A percentile compares a stretch with the other conserved stretches of the same genome.
These are phyloP conservation scores for Pisolithus microcarpus DNA, from an alignment of 768 basidiomycete species.

Conservation along the genomic window DNA sequence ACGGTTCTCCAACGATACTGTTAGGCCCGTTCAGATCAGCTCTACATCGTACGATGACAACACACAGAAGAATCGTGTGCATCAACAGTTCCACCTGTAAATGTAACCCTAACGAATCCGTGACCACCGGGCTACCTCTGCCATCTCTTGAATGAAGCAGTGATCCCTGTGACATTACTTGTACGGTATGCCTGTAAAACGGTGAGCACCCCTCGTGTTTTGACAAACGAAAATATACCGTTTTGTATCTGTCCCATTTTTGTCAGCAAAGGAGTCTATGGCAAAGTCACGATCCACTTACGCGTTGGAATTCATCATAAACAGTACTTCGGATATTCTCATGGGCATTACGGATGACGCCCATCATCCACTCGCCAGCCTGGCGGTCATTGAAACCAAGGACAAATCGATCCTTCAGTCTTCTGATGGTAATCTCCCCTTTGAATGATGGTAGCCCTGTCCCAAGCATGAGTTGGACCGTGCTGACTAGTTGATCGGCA, in stretches of 20 bases:
- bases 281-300: conserved; percentile 28
- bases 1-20: too few species aligned
- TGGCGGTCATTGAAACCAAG: conserved; percentile 77
- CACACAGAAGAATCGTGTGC: too few species aligned
- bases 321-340: conserved; percentile 91
- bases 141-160: not conserved
- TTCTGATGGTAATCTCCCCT: conserved; percentile 84
- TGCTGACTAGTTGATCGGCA: conserved; percentile 82
- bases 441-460: conserved; percentile 96
- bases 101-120: not conserved
- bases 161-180: conserved; percentile 10
- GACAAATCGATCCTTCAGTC: conserved; percentile 83
- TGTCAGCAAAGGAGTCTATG: conserved; percentile 7
- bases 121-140: not conserved
- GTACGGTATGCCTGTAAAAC: conserved; percentile 23
- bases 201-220: not conserved
- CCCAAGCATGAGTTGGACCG: conserved; percentile 89
- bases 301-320: conserved; percentile 94
- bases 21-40: too few species aligned
- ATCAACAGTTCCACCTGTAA: not conserved
- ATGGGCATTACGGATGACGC: conserved; percentile 83
- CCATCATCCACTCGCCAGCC: conserved; percentile 92
- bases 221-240: conserved; percentile 23
- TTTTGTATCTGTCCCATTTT: conserved; percentile 38
- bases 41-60: too few species aligned